Conservation (phyloP, 306 rosid genomes). For the Potentilla sterilis region DNA sequence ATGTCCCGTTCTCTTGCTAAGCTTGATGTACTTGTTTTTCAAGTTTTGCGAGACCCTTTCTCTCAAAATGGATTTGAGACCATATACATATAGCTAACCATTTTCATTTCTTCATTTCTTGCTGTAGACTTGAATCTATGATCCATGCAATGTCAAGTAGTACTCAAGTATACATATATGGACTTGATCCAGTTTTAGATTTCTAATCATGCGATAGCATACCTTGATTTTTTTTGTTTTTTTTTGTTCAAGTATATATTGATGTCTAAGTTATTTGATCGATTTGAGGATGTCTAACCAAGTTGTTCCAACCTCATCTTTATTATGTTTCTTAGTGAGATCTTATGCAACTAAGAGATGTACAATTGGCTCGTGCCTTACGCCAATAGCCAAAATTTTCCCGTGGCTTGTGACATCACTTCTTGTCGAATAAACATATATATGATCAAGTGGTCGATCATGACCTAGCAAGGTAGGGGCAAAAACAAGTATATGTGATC, state of each 20-base stretch:
- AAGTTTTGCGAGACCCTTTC: not conserved
- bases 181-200: too few species aligned
- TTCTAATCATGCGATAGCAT: too few species aligned
- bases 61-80: not conserved
- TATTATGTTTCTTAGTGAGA: not conserved
- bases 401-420: slow-evolving; percentile 10
- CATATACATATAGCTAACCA: not conserved
- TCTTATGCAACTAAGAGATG: not conserved
- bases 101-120: not conserved
- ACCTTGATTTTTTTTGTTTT: too few species aligned
- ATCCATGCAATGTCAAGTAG: not conserved
- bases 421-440: not conserved
- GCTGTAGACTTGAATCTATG: not conserved
- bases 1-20: not conserved
- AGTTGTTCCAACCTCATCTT: not conserved
- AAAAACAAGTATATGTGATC: not conserved
- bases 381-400: not conserved
- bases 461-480: not conserved
- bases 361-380: not conserved
- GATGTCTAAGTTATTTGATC: too few species aligned
- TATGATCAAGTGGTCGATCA: slow-evolving; percentile 6
- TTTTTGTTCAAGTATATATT: too few species aligned
- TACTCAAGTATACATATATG: not conserved
- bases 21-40: not conserved
- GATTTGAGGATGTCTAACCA: too few species aligned